Percentiles rank a stretch among this genome's conserved stretches.
These are phyloP conservation scores for Cokeromyces recurvatus DNA, from an alignment of 371 early-diverging fungal genomes.

Conservation along the genomic window DNA sequence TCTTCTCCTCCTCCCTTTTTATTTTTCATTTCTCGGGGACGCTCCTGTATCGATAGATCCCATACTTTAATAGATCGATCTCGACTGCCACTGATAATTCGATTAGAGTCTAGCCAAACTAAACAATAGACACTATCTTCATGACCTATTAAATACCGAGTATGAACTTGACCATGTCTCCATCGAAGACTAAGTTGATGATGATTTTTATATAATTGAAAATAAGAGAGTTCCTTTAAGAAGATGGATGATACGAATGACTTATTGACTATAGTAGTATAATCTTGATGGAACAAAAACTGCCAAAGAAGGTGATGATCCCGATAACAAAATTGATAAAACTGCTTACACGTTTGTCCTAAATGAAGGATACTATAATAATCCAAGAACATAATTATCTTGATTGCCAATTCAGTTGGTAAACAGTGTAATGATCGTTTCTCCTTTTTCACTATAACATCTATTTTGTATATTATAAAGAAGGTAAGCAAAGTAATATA, in stretches of 20 bases:
- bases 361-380: conserved; percentile 5
- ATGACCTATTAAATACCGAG: conserved; percentile 63
- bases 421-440: conserved; percentile 9
- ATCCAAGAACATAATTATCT: conserved; percentile 12
- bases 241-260: too few species aligned
- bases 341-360: conserved; percentile 12
- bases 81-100: conserved; percentile 85
- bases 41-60: conserved; percentile 40
- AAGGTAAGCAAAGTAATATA: too few species aligned
- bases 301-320: conserved; percentile 17
- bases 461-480: too few species aligned
- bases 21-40: too few species aligned
- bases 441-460: too few species aligned
- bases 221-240: too few species aligned
- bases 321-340: conserved; percentile 6
- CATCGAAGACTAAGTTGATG: conserved; percentile 12
- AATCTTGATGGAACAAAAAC: conserved; percentile 11
- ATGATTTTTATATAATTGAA: conserved; percentile 15
- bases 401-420: conserved; percentile 12
- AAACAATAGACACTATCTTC: conserved; percentile 84
- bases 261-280: too few species aligned
- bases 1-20: too few species aligned
- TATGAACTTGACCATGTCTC: conserved; percentile 15
- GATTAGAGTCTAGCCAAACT: conserved; percentile 60
- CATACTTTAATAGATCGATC: conserved; percentile 83